Evolutionary conservation across 2,329 filamentous ascomycete species (phyloP).

Genomic region (Aspergillus flavus): DNA sequence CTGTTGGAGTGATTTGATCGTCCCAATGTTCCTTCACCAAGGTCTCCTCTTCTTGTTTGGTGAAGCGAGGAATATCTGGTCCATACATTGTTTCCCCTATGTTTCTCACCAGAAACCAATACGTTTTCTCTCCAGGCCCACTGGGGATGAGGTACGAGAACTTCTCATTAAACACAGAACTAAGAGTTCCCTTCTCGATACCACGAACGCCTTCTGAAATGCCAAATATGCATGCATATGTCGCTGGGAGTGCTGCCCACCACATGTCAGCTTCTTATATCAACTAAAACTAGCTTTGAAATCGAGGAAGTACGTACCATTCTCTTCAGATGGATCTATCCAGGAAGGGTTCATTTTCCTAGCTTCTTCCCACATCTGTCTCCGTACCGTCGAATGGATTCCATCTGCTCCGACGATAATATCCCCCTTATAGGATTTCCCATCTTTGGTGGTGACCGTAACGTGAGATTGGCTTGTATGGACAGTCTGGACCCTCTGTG

Average conservation of each 20-base stretch:
- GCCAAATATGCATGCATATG: slow-evolving; percentile 4
- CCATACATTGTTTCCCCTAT: not conserved
- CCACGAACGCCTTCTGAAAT: not conserved
- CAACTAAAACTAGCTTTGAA: not conserved
- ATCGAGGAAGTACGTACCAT: not conserved
- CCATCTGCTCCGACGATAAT: slow-evolving; percentile 7
- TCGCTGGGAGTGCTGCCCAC: not conserved
- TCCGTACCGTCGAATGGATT: not conserved
- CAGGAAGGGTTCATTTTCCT: not conserved
- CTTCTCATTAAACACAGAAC: not conserved
- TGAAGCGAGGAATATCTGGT: not conserved
- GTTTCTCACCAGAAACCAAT: not conserved
- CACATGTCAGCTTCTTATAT: not conserved
- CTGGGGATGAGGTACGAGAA: not conserved
- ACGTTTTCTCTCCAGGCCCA: not conserved
- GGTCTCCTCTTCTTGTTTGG: not conserved
- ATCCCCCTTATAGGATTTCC: not conserved
- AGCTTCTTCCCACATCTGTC: slow-evolving; percentile 3
- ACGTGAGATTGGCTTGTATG: not conserved
- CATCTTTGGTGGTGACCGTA: not conserved
- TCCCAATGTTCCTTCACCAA: not conserved
- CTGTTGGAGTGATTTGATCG: not conserved
- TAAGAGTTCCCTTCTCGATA: not conserved
- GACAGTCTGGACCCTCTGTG: not conserved
- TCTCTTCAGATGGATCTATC: not conserved